Conservation (phyloP, 2,329 filamentous ascomycete genomes). For the Albifimbria verrucaria region DNA sequence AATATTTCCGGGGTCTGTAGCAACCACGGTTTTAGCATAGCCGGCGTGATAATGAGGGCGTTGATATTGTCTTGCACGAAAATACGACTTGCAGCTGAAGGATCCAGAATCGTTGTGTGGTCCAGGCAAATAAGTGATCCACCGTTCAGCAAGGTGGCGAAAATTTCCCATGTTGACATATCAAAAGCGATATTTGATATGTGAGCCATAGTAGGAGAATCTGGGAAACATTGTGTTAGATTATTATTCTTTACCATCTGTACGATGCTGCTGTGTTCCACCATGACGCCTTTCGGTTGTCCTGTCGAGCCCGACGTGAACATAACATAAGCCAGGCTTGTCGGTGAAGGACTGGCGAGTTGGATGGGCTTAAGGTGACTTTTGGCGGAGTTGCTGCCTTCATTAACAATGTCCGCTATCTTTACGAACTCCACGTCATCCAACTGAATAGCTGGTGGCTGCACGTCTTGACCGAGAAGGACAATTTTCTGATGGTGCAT, state of each 20-base stretch:
- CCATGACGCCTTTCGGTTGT: slow-evolving; percentile 12
- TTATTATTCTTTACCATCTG: slow-evolving; percentile 1
- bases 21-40: too few species aligned
- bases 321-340: slow-evolving; percentile 3
- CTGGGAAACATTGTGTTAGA: neutral
- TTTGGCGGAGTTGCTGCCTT: neutral
- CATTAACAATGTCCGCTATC: neutral
- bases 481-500: slow-evolving; percentile 2
- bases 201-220: slow-evolving; percentile 1
- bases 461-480: neutral
- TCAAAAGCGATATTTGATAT: slow-evolving; percentile 12
- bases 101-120: slow-evolving; percentile 8
- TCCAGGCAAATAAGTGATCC: slow-evolving; percentile 16
- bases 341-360: neutral
- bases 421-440: neutral
- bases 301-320: slow-evolving; percentile 6
- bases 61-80: slow-evolving; percentile 8
- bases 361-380: neutral
- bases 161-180: slow-evolving; percentile 8
- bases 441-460: neutral
- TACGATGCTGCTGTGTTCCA: slow-evolving; percentile 5
- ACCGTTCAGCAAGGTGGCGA: slow-evolving; percentile 12
- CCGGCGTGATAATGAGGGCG: slow-evolving; percentile 7
- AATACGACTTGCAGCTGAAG: slow-evolving; percentile 3
- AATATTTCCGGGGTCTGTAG: too few species aligned